Evolutionary conservation across 208 protist genomes (phyloP), one percentile per base, ranked within the genome.

Genomic region (Wallacemonas rigidus): DNA sequence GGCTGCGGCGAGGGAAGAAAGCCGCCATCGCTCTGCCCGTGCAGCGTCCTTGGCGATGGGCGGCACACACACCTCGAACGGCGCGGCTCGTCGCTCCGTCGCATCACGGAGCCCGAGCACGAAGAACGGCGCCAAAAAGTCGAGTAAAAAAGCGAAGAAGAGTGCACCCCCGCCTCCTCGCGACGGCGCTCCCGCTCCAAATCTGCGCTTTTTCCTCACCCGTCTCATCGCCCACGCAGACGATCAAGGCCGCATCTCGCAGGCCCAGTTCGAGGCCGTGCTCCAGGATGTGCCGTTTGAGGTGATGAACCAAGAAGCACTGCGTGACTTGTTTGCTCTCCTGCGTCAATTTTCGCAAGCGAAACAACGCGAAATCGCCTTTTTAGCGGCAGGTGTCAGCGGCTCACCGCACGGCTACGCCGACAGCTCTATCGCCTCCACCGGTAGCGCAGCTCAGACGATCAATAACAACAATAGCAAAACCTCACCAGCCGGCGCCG

Each of bases 211-310:
- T 53, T 81, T 91, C 60, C 45, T 75, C 41, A 61, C 71, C 11
- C 68, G 79, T 2, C 77, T 94, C 44, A 54, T 91, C 43, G 50
- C 71, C 3, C 35, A 69, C 14, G 77, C 74, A 51, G 88, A 91
- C 67, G 75, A 75, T 14, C 75, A 82, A 7, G 85, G 86, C 3
- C 70, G 78, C 14, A 54, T 94, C 39, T 79, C 80, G 38, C 75
- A 68, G 35, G 81, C 82, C 1, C 70, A 83, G 64, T 62, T 91
- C 35, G 60, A 76, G n/a, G 15, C 51, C 12, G 56, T 82, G 8
- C 67, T 91, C 3, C 45, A 53, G 0, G 68, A 75, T 15, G 68
- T 85, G 1, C 89, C 89, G 2, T 94, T 94, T 68, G 81, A 90
- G 47, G 78, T 94, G 38, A 69, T 14, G 7, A 79, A 87, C 74